Conservation (phyloP, 257 asterid species). For the Prunella vulgaris region DNA sequence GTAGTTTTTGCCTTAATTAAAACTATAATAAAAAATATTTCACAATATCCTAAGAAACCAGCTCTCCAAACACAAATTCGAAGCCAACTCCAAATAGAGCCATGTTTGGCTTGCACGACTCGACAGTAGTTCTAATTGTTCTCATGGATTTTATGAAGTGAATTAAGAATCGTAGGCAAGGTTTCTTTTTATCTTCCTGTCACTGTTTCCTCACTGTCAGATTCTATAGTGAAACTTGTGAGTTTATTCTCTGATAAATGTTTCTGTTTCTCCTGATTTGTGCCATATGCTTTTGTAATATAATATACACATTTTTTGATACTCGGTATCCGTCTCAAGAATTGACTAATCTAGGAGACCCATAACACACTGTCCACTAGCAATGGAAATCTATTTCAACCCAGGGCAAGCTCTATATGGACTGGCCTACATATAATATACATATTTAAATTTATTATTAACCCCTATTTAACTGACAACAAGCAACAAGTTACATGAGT, state of each 20-base stretch:
- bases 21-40: background rate
- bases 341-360: no score
- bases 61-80: background rate
- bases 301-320: no score
- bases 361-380: no score
- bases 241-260: background rate
- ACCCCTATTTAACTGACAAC: background rate
- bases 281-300: background rate
- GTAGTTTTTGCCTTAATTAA: no score
- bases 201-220: background rate
- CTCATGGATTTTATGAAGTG: background rate
- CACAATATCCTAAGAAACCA: background rate
- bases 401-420: no score
- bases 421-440: no score
- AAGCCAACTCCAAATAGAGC: background rate
- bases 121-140: background rate
- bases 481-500: background rate
- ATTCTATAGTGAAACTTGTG: background rate
- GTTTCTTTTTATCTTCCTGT: background rate
- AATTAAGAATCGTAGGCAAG: background rate
- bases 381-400: no score
- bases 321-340: no score
- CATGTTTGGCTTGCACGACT: background rate
- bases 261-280: background rate
- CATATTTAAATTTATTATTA: background rate